These are phyloP conservation scores for Henckelia pumila DNA, from an alignment of 257 asterid genomes.

Conservation along the genomic window DNA sequence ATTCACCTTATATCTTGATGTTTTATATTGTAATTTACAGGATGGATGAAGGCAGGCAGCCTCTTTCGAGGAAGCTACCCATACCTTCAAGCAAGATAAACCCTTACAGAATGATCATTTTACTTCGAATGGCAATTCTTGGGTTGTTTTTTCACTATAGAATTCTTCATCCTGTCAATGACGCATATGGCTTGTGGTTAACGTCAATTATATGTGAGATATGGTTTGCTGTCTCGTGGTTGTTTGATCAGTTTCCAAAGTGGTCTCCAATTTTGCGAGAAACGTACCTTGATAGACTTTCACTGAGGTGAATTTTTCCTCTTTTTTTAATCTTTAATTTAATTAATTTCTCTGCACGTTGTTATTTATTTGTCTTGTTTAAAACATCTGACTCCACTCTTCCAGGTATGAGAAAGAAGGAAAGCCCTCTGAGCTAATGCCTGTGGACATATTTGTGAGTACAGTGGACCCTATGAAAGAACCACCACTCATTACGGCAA, in stretches of 20 bases:
- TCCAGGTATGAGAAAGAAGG: conserved; percentile 95
- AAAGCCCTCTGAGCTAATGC: conserved; percentile 81
- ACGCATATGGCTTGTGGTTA: conserved; percentile 93
- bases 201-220: conserved; percentile 91
- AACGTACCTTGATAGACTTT: conserved; percentile 84
- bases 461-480: conserved; percentile 96
- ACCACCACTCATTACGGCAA: conserved; percentile 97
- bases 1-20: not conserved
- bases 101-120: conserved; percentile 83
- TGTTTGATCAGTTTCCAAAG: conserved; percentile 88
- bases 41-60: conserved; percentile 99
- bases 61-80: conserved; percentile 86
- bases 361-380: not conserved
- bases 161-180: conserved; percentile 79
- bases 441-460: conserved; percentile 83
- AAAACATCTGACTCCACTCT: conserved; percentile 13
- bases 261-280: conserved; percentile 91
- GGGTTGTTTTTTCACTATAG: conserved; percentile 89
- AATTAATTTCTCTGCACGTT: not conserved
- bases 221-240: conserved; percentile 96
- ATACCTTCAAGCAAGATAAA: conserved; percentile 87
- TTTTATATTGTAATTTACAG: conserved; percentile 35
- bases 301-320: conserved; percentile 55
- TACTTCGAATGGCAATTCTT: conserved; percentile 71
- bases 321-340: not conserved